Conservation (phyloP, 2,329 filamentous ascomycete genomes). For the Exophiala alcalophila region DNA sequence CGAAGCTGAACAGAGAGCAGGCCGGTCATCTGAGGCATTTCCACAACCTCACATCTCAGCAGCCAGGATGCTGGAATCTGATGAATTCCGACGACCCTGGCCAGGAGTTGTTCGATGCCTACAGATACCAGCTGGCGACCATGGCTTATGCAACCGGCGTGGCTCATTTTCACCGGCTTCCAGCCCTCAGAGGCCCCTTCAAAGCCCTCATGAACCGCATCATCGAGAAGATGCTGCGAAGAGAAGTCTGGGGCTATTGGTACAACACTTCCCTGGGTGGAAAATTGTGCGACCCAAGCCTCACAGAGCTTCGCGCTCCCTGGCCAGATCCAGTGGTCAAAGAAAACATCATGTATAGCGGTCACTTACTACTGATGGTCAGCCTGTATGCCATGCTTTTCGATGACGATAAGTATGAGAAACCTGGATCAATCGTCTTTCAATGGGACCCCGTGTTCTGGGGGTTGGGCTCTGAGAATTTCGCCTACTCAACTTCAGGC, state of each 20-base stretch:
- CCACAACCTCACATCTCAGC: slow-evolving; percentile 14
- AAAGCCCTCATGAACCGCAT: slow-evolving; percentile 36
- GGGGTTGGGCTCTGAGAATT: slow-evolving; percentile 38
- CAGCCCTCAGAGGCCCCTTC: slow-evolving; percentile 36
- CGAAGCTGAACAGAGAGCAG: slow-evolving; percentile 17
- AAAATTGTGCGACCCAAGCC: slow-evolving; percentile 35
- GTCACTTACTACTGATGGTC: slow-evolving; percentile 41
- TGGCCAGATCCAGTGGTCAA: slow-evolving; percentile 43
- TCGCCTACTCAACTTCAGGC: slow-evolving; percentile 34
- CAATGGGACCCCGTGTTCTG: slow-evolving; percentile 41
- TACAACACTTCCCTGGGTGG: slow-evolving; percentile 39
- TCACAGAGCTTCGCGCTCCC: slow-evolving; percentile 40
- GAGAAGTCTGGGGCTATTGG: slow-evolving; percentile 46
- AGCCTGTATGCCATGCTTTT: slow-evolving; percentile 44
- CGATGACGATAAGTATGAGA: slow-evolving; percentile 41
- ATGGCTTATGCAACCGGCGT: slow-evolving; percentile 40
- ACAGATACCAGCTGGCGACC: slow-evolving; percentile 42
- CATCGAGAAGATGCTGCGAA: slow-evolving; percentile 43
- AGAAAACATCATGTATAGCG: slow-evolving; percentile 46
- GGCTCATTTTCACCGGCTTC: slow-evolving; percentile 41
- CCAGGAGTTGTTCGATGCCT: slow-evolving; percentile 36
- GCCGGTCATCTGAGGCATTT: slow-evolving; percentile 18
- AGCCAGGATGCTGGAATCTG: slow-evolving; percentile 14
- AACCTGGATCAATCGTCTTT: slow-evolving; percentile 35
- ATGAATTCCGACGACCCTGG: slow-evolving; percentile 30